phyloP scores from a whole-genome alignment of 2,329 filamentous ascomycete species.

The Phoma sp. region DNA sequence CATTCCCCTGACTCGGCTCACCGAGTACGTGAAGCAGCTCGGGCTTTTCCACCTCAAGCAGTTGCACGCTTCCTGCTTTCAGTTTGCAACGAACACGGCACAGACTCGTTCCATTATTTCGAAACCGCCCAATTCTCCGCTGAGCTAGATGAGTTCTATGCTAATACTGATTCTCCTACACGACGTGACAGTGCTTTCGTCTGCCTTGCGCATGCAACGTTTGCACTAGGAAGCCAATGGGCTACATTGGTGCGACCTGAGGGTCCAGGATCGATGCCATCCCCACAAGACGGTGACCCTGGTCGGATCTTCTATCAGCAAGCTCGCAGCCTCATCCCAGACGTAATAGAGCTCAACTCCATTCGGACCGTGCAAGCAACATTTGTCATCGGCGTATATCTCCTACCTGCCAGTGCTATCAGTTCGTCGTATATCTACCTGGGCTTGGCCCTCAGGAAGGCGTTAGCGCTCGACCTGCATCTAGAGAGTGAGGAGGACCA shows the following conservation, averaged over 20 bases:
- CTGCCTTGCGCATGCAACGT: conserved; percentile 8
- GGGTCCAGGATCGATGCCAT: background rate
- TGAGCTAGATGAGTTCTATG: conserved; percentile 7
- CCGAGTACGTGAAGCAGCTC: conserved; percentile 6
- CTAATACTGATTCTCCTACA: background rate
- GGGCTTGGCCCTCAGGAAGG: conserved; percentile 9
- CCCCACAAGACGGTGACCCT: conserved; percentile 6
- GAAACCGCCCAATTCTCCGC: conserved; percentile 4
- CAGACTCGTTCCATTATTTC: conserved; percentile 10
- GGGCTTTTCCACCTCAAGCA: conserved; percentile 5
- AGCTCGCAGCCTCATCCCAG: conserved; percentile 3
- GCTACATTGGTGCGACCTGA: conserved; percentile 8
- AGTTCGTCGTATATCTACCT: conserved; percentile 11
- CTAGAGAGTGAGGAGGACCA: conserved; percentile 1
- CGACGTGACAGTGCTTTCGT: conserved; percentile 7
- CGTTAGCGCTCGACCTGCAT: conserved; percentile 4
- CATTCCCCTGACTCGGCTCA: background rate
- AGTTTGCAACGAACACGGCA: conserved; percentile 10
- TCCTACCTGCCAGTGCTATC: conserved; percentile 7
- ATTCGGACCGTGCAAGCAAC: conserved; percentile 9
- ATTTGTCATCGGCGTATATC: conserved; percentile 7
- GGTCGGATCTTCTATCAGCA: conserved; percentile 9
- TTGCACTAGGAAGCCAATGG: conserved; percentile 12
- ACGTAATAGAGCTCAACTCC: conserved; percentile 9
- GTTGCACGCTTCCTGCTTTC: conserved; percentile 10